Evolutionary conservation across 305 asterid species (phyloP).

Genomic region (Fraxinus platypoda): DNA sequence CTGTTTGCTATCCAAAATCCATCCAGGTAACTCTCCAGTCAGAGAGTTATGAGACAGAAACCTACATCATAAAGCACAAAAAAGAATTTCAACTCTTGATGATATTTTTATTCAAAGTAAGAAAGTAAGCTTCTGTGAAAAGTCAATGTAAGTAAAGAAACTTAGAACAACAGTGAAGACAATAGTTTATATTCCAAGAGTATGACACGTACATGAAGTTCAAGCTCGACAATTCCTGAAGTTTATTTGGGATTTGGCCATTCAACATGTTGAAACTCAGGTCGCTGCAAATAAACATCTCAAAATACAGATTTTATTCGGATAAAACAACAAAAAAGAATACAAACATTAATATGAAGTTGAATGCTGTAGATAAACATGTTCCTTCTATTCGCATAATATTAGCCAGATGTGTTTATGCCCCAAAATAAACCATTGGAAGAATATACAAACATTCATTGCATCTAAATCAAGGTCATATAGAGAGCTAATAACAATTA

Average conservation of each 20-base stretch:
- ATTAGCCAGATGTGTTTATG: neutral
- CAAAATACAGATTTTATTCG: constrained; percentile 1
- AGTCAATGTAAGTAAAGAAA: neutral
- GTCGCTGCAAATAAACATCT: constrained; percentile 52
- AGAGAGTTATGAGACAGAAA: constrained; percentile 63
- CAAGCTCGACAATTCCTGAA: constrained; percentile 21
- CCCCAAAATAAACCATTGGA: neutral
- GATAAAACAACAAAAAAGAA: neutral
- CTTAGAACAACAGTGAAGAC: neutral
- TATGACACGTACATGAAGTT: constrained; percentile 44
- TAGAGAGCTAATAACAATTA: neutral
- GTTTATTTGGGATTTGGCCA: constrained; percentile 46
- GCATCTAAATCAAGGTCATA: neutral
- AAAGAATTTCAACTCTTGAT: constrained; percentile 1
- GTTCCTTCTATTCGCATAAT: neutral
- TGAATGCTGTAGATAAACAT: neutral
- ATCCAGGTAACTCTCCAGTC: constrained; percentile 55
- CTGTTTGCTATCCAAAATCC: constrained; percentile 40
- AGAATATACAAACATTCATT: neutral
- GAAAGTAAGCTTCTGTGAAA: neutral
- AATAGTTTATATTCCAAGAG: neutral
- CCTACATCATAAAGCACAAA: constrained; percentile 35
- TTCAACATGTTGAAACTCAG: constrained; percentile 73
- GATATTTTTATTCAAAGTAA: neutral
- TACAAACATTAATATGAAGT: neutral